Evolutionary conservation across 352 stramenopile genomes (phyloP), one percentile per base, ranked within the genome.

Genomic region (Phytophthora meadii): DNA sequence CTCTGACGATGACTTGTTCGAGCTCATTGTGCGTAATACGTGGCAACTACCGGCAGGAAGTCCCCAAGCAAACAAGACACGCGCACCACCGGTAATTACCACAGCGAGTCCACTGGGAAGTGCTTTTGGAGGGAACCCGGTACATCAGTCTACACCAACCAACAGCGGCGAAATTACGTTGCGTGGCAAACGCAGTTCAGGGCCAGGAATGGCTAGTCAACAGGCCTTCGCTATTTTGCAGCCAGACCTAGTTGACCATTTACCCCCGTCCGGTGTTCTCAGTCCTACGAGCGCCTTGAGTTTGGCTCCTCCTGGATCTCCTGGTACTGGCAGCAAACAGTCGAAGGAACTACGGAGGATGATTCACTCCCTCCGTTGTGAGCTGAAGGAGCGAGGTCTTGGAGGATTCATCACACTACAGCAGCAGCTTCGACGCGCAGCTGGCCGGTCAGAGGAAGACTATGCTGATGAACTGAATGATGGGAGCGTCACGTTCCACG

Each of bases 1-100:
- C 46, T 68, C 74, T 6, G 81, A 93, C 75, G 92, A 97, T 70
- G 88, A 97, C 36, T 93, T 97, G 52, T 97, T 97, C 55, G 87
- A 96, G 61, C 75, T 95, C 27, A 87, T 97, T 62, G 72, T 97
- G 34, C 84, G 88, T 58, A 97, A 97, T 60, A 89, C 88, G 10
- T 98, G 92, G 82, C 79, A 85, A 42, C 74, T 90, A 9, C 59
- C 58, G 9, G 39, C 46, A 2, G 27, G 19, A 28, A 22, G 46
- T 10, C 62, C 14, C 39, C 45, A 32, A 24, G 51, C 15, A 12
- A 74, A 46, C 24, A 65, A 61, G n/a, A 44, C 14, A 14, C 63
- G 42, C 17, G 36, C 28, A 15, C 27, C 52, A 22, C 32, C 52
- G 17, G 11, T 46, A 12, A 19, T 52, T 28, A 19, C 47, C 32